Evolutionary conservation across 768 basidiomycete genomes (phyloP).

Genomic region (Leccinum subtestaceum): DNA sequence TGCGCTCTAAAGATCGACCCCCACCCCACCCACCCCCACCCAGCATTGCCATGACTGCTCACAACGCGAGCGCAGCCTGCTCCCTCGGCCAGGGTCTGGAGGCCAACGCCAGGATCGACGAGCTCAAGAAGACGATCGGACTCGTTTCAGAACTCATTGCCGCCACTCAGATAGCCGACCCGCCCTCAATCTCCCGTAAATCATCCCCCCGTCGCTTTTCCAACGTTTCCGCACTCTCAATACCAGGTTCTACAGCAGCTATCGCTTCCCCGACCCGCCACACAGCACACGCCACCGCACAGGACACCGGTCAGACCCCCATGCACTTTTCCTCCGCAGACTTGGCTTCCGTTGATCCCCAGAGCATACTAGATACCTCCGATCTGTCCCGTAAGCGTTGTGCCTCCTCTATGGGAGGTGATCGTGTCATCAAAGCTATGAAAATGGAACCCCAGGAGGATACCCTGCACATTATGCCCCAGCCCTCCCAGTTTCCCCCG

Average conservation of each 20-base stretch:
- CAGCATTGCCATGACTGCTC: conserved; percentile 62
- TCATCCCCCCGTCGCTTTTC: conserved; percentile 27
- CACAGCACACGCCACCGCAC: conserved; percentile 15
- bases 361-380: conserved; percentile 29
- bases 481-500: conserved; percentile 26
- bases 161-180: conserved; percentile 37
- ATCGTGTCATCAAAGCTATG: conserved; percentile 45
- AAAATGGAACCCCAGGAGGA: conserved; percentile 52
- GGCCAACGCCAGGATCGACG: conserved; percentile 50
- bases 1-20: conserved; percentile 16
- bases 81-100: conserved; percentile 43
- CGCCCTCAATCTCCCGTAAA: conserved; percentile 32
- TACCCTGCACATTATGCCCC: conserved; percentile 25
- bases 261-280: conserved; percentile 21
- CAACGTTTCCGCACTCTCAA: conserved; percentile 13
- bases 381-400: conserved; percentile 52
- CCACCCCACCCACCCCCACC: conserved; percentile 1
- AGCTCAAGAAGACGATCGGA: conserved; percentile 52
- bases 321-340: conserved; percentile 23
- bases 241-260: conserved; percentile 43
- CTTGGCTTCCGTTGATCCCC: conserved; percentile 19
- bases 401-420: conserved; percentile 44
- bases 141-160: conserved; percentile 56
- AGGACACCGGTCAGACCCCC: conserved; percentile 26
- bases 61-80: conserved; percentile 53